Evolutionary conservation across 2,329 filamentous ascomycete genomes (phyloP).

Genomic region (Aspergillus novofumigatus): DNA sequence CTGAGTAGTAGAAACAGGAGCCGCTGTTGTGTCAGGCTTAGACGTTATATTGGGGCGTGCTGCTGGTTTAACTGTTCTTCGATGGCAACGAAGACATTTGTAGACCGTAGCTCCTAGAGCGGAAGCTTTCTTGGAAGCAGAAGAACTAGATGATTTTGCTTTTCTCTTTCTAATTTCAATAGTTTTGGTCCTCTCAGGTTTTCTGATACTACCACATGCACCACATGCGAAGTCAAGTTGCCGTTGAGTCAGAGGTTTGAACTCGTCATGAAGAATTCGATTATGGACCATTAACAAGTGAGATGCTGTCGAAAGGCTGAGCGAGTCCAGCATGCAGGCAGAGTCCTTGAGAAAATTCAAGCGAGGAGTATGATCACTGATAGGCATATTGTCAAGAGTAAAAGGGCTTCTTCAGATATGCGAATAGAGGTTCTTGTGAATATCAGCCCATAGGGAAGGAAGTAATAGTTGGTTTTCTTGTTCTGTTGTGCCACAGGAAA

Average conservation of each 20-base stretch:
- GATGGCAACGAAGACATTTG: constrained; percentile 35
- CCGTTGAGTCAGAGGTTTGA: constrained; percentile 27
- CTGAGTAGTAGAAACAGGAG: constrained; percentile 6
- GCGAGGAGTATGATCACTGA: constrained; percentile 21
- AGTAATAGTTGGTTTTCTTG: background rate
- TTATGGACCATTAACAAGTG: constrained; percentile 39
- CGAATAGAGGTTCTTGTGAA: background rate
- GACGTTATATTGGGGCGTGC: constrained; percentile 9
- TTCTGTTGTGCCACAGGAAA: background rate
- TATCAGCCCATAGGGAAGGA: background rate
- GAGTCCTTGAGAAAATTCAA: constrained; percentile 37
- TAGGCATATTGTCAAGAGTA: constrained; percentile 12
- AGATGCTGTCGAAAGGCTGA: constrained; percentile 39
- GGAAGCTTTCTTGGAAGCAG: constrained; percentile 7
- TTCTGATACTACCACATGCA: constrained; percentile 38
- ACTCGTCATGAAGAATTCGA: constrained; percentile 31
- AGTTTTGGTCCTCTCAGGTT: constrained; percentile 26
- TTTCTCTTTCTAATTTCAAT: constrained; percentile 22
- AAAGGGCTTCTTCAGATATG: background rate
- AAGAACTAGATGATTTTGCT: constrained; percentile 7
- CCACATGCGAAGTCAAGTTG: constrained; percentile 35
- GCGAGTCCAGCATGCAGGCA: constrained; percentile 26
- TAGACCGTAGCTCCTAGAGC: constrained; percentile 28
- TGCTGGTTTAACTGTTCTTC: constrained; percentile 27
- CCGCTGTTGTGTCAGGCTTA: constrained; percentile 7